Conservation (phyloP, 2,329 filamentous ascomycete genomes). For the Chaetomium sp. region DNA sequence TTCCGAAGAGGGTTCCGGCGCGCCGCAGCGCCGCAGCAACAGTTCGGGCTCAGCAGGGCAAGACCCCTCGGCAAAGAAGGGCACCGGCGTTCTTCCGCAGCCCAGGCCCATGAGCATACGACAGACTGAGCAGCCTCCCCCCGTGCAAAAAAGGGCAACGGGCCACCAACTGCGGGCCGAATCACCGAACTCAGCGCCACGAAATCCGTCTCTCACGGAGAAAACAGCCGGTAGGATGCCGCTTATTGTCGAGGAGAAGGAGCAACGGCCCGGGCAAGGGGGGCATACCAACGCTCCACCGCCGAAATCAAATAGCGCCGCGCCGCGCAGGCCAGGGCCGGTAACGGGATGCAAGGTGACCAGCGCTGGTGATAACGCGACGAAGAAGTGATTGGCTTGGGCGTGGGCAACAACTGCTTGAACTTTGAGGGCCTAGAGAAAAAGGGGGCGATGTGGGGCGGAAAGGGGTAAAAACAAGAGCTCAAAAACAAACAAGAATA, state of each 20-base stretch:
- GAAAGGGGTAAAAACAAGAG: too few species aligned
- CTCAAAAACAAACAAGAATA: too few species aligned
- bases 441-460: too few species aligned
- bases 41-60: background rate
- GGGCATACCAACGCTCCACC: background rate
- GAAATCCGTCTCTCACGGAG: background rate
- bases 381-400: background rate
- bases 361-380: too few species aligned
- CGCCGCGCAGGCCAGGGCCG: too few species aligned
- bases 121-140: background rate
- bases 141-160: background rate
- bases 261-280: background rate
- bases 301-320: background rate
- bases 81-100: background rate
- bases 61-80: background rate
- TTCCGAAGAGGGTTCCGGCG: background rate
- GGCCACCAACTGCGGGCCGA: background rate
- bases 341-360: background rate
- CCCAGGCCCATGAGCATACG: background rate
- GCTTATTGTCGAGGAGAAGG: background rate
- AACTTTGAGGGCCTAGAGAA: too few species aligned
- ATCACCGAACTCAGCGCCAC: background rate
- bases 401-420: too few species aligned
- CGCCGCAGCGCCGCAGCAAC: background rate
- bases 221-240: background rate